Evolutionary conservation across 495 filamentous ascomycete species (phyloP).

Genomic region (Penicillium odoratum): DNA sequence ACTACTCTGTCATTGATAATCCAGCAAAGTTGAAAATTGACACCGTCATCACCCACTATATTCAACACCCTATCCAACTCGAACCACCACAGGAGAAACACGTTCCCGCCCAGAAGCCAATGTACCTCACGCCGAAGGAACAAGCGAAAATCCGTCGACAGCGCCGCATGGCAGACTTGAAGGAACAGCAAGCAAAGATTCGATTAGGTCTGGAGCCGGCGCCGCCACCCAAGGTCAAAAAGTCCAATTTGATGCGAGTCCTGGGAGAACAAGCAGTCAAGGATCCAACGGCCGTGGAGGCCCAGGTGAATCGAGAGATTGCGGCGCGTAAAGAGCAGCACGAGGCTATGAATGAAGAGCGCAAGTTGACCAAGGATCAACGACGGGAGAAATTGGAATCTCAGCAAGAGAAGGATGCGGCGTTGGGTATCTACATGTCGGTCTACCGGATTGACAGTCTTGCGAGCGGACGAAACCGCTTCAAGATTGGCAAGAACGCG

Average conservation of each 20-base stretch:
- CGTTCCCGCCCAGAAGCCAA: conserved; percentile 75
- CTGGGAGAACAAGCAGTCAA: conserved; percentile 97
- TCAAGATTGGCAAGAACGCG: conserved; percentile 88
- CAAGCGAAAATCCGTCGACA: conserved; percentile 89
- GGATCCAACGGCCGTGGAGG: conserved; percentile 96
- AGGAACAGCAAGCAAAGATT: conserved; percentile 96
- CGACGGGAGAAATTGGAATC: conserved; percentile 77
- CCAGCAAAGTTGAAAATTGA: conserved; percentile 70
- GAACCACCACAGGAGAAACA: conserved; percentile 89
- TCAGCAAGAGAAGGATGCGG: conserved; percentile 85
- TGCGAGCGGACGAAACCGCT: conserved; percentile 86
- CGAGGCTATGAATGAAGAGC: conserved; percentile 75
- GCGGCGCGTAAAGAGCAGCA: conserved; percentile 78
- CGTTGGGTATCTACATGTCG: conserved; percentile 76
- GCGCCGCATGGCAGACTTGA: conserved; percentile 84
- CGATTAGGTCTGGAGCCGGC: conserved; percentile 85
- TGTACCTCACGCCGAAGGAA: conserved; percentile 90
- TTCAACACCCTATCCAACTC: conserved; percentile 92
- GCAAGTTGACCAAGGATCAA: conserved; percentile 89
- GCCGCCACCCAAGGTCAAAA: conserved; percentile 91
- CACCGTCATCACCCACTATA: conserved; percentile 73
- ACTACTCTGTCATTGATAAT: conserved; percentile 67
- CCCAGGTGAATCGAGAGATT: conserved; percentile 87
- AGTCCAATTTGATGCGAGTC: conserved; percentile 94
- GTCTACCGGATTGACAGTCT: conserved; percentile 89